A percentile compares a stretch with the other conserved stretches of the same genome.
These are phyloP conservation scores for Trematosphaeria pertusa DNA, from an alignment of 2,329 filamentous ascomycete genomes.

Conservation along the genomic window DNA sequence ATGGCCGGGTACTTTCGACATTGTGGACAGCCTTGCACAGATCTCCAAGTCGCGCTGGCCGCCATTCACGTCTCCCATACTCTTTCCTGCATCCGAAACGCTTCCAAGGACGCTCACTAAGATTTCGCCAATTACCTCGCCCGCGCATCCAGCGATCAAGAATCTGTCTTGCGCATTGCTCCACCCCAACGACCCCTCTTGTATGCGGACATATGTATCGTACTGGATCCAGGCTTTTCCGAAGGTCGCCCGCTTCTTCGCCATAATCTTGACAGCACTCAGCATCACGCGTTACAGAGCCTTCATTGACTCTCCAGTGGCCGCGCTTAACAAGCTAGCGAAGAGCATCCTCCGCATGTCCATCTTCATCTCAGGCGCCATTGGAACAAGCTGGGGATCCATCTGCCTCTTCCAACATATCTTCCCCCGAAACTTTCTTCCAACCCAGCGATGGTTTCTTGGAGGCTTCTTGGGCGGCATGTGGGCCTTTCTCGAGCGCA, in stretches of 20 bases:
- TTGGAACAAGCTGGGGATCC: conserved; percentile 85
- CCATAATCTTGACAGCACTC: conserved; percentile 74
- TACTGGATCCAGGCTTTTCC: conserved; percentile 89
- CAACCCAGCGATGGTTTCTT: conserved; percentile 88
- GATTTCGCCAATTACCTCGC: conserved; percentile 79
- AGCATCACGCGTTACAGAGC: conserved; percentile 72
- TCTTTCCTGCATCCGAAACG: conserved; percentile 74
- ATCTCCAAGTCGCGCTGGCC: conserved; percentile 88
- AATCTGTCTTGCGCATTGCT: conserved; percentile 88
- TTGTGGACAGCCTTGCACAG: conserved; percentile 80
- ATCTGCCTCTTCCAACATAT: conserved; percentile 87
- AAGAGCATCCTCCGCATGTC: conserved; percentile 75
- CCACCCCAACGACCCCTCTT: conserved; percentile 87
- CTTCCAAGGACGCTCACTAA: conserved; percentile 70
- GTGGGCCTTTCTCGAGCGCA: conserved; percentile 80
- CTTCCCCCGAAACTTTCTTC: conserved; percentile 75
- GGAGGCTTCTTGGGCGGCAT: conserved; percentile 85
- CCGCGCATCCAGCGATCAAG: conserved; percentile 85
- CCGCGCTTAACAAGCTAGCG: conserved; percentile 70
- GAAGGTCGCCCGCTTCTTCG: conserved; percentile 76
- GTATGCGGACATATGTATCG: conserved; percentile 82
- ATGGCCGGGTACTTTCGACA: conserved; percentile 79
- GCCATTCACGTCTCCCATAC: conserved; percentile 83
- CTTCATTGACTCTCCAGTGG: conserved; percentile 73
- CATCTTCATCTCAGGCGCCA: conserved; percentile 79